phyloP scores from a whole-genome alignment of 1,139 yeast species.

The Wickerhamomyces sp. region DNA sequence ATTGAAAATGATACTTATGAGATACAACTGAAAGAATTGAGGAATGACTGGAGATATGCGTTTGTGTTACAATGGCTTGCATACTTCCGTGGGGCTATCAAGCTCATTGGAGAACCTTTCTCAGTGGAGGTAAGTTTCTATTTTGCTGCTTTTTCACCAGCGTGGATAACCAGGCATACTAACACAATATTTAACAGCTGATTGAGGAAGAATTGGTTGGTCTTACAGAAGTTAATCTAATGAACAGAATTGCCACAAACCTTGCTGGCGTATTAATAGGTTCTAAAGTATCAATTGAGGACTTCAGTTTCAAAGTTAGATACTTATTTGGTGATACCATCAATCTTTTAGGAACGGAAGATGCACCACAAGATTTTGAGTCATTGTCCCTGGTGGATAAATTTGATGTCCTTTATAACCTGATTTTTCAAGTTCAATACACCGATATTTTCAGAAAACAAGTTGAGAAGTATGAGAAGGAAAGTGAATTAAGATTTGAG shows the following conservation, averaged over 20 bases:
- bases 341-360: constrained; percentile 22
- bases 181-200: constrained; percentile 1
- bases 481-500: constrained; percentile 25
- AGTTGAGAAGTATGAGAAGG: constrained; percentile 27
- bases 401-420: constrained; percentile 39
- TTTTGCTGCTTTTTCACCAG: not conserved
- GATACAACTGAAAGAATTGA: constrained; percentile 19
- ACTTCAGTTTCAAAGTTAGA: constrained; percentile 45
- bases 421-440: constrained; percentile 32
- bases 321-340: constrained; percentile 38
- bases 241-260: constrained; percentile 36
- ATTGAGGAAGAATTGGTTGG: constrained; percentile 47
- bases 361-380: constrained; percentile 31
- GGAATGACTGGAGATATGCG: constrained; percentile 32
- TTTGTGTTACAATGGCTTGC: constrained; percentile 47
- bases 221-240: constrained; percentile 31
- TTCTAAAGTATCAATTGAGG: constrained; percentile 25
- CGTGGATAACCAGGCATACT: not conserved
- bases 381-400: constrained; percentile 38
- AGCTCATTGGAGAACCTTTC: constrained; percentile 40
- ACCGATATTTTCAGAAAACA: constrained; percentile 29
- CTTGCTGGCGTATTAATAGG: constrained; percentile 34
- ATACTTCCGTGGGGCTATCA: constrained; percentile 41
- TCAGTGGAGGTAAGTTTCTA: constrained; percentile 34
- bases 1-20: constrained; percentile 24